Percentiles rank a stretch among this genome's conserved stretches.
phyloP scores from a whole-genome alignment of 116 monocot genomes.

The Phalaenopsis hybrid region DNA sequence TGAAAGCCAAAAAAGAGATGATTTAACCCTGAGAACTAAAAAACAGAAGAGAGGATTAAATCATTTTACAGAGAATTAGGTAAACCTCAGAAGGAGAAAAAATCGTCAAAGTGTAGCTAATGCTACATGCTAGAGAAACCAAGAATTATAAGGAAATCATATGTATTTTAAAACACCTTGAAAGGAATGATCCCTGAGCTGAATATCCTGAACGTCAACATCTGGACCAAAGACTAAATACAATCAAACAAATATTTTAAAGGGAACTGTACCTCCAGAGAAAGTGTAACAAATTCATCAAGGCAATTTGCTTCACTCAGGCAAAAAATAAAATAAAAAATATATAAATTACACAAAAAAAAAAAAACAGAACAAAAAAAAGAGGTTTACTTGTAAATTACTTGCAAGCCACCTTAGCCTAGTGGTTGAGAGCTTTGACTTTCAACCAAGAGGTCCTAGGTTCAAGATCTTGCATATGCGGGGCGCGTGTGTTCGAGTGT shows the following conservation, averaged over 20 bases:
- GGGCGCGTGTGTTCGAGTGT: not conserved
- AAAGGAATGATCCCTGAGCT: slow-evolving; percentile 7
- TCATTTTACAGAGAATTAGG: not conserved
- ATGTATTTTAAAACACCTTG: slow-evolving; percentile 20
- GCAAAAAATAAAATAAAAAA: too few species aligned
- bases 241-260: not conserved
- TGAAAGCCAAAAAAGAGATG: not conserved
- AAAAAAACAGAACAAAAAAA: not conserved
- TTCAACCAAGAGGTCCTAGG: too few species aligned
- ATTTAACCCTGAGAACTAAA: not conserved
- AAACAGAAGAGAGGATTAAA: not conserved
- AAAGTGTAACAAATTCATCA: not conserved
- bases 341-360: not conserved
- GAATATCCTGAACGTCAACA: slow-evolving; percentile 24
- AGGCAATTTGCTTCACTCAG: not conserved
- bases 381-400: too few species aligned
- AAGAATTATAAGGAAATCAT: not conserved
- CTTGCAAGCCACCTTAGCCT: too few species aligned
- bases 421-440: too few species aligned
- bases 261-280: not conserved
- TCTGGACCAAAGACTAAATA: slow-evolving; percentile 19
- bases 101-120: not conserved
- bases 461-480: too few species aligned
- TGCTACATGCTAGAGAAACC: not conserved
- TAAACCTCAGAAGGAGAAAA: not conserved